phyloP scores from a whole-genome alignment of 179 eudicot genomes.

The Pouteria campechiana region DNA sequence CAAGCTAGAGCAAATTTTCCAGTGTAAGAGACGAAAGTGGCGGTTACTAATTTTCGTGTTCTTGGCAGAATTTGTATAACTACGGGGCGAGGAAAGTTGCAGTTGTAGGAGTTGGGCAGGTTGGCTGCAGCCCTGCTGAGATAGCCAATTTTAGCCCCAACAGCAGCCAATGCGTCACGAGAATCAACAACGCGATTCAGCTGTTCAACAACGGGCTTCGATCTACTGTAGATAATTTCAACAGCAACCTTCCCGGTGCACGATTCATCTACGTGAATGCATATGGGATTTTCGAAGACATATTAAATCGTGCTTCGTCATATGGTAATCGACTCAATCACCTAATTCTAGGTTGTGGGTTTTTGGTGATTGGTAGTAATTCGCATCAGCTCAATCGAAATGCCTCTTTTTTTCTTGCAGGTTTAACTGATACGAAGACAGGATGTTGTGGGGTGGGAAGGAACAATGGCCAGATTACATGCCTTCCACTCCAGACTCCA shows the following conservation, averaged over 20 bases:
- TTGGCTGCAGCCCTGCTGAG: constrained; percentile 86
- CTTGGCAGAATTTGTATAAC: constrained; percentile 34
- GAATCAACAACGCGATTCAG: constrained; percentile 35
- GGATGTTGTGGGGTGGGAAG: constrained; percentile 96
- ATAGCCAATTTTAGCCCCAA: constrained; percentile 38
- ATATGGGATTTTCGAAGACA: constrained; percentile 20
- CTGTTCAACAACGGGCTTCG: constrained; percentile 56
- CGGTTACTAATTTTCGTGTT: no score
- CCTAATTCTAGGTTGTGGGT: no score
- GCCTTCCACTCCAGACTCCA: constrained; percentile 66
- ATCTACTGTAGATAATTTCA: constrained; percentile 47
- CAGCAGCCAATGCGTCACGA: constrained; percentile 42
- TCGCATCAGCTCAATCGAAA: no score
- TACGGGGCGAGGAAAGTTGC: constrained; percentile 70
- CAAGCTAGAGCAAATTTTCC: no score
- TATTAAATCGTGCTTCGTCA: no score
- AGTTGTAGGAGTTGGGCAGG: constrained; percentile 53
- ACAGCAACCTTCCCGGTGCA: constrained; percentile 50
- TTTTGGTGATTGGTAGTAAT: no score
- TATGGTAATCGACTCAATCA: no score
- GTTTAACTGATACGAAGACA: constrained; percentile 51
- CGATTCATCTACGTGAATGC: constrained; percentile 63
- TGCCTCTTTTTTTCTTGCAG: constrained; percentile 18
- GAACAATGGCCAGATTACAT: constrained; percentile 87
- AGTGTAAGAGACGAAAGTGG: no score